phyloP scores from a whole-genome alignment of 345 rosid species.

The Pistacia integerrima region DNA sequence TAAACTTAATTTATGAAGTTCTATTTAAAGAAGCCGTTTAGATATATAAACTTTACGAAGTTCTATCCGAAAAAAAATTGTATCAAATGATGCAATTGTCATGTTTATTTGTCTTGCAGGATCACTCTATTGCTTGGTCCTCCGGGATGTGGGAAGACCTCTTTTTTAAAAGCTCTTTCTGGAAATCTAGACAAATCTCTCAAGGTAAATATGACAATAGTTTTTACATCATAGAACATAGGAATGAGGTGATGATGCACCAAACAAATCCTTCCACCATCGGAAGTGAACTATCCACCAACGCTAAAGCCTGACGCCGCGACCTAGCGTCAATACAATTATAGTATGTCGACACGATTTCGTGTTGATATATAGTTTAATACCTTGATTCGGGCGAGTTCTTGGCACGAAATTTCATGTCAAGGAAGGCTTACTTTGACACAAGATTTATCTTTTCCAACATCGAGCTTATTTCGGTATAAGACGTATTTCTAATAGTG shows the following conservation, averaged over 20 bases:
- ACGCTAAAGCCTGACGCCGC: too few species aligned
- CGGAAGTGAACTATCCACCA: too few species aligned
- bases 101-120: slow-evolving; percentile 4
- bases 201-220: slow-evolving; percentile 14
- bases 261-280: too few species aligned
- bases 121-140: slow-evolving; percentile 36
- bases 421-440: too few species aligned
- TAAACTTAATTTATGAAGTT: not conserved
- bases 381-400: too few species aligned
- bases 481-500: not conserved
- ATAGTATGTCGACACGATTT: too few species aligned
- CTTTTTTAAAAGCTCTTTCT: slow-evolving; percentile 24
- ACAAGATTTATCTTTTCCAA: too few species aligned
- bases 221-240: not conserved
- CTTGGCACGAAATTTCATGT: too few species aligned
- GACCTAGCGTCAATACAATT: too few species aligned
- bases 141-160: slow-evolving; percentile 36
- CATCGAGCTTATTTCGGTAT: too few species aligned
- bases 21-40: not conserved
- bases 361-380: too few species aligned
- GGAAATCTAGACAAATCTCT: slow-evolving; percentile 28
- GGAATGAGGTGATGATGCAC: too few species aligned
- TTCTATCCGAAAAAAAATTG: not conserved
- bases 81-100: not conserved
- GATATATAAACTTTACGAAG: not conserved